phyloP scores from a whole-genome alignment of 2,329 filamentous ascomycete species.

The Pseudogymnoascus sp. region DNA sequence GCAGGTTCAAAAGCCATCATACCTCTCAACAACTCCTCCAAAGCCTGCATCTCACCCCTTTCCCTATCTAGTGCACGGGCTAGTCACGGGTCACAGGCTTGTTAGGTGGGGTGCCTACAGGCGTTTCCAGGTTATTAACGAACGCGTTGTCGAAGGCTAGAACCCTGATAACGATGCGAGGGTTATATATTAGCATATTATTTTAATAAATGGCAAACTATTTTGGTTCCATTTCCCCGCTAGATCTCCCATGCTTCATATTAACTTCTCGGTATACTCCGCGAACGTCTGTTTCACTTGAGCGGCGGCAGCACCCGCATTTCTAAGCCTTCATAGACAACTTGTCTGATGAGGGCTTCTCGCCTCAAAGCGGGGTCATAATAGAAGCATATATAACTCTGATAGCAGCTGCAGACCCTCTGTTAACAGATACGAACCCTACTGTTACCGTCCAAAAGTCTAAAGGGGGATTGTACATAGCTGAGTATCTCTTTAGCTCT shows the following conservation, averaged over 20 bases:
- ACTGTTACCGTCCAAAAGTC: background rate
- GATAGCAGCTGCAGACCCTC: background rate
- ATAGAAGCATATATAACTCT: background rate
- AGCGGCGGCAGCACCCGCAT: background rate
- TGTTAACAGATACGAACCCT: background rate
- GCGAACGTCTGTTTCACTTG: background rate
- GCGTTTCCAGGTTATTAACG: background rate
- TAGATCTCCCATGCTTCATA: background rate
- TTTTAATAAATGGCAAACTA: background rate
- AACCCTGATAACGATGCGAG: background rate
- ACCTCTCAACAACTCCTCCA: slow-evolving; percentile 12
- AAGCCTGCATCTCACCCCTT: slow-evolving; percentile 6
- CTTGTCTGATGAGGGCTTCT: background rate
- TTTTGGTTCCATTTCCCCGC: background rate
- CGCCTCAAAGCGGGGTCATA: background rate
- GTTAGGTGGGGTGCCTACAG: background rate
- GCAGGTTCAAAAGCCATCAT: slow-evolving; percentile 9
- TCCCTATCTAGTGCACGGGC: background rate
- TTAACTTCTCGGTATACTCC: background rate
- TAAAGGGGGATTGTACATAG: background rate
- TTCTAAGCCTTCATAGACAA: background rate
- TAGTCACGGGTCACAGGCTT: background rate
- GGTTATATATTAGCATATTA: background rate
- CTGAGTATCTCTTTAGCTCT: background rate
- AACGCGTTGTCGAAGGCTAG: background rate